Evolutionary conservation across 768 basidiomycete species (phyloP), one percentile per base, ranked within the genome.

Genomic region (Amanita rubescens): DNA sequence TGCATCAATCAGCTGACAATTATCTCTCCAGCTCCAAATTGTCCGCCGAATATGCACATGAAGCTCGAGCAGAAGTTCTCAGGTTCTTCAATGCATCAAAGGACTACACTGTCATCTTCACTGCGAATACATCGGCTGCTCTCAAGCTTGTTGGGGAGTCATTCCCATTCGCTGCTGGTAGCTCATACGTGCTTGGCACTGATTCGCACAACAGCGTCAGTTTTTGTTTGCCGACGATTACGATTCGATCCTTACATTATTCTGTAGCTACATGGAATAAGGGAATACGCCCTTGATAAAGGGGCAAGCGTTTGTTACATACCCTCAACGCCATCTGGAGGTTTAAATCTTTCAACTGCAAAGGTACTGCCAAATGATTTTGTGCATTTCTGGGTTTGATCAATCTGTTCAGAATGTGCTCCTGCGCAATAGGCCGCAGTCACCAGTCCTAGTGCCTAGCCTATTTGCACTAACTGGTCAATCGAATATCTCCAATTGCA

Each of bases 141-240:
- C 72, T 93, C 59, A 91, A 90, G 62, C 75, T 93, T 30, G 77
- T 92, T 37, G 90, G 89, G 32, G 90, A 93, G 66, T 74, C 87
- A 0, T 93, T 82, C 59, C 87, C 85, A 0, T 92, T 90, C 61
- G 65, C 63, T 3, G 69, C 69, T 35, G 76, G 73, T n/a, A 78
- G 82, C 48, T 67, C 66, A 43, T 84, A 82, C 61, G 76, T 92
- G 47, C 80, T 92, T 52, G 79, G 85, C 17, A 75, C 77, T 14
- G 90, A 93, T 67, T 85, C 87, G 6, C 90, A 93, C 65, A 91
- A 90, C 61, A 90, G 87, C 56, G 82, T 91, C 59, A 47, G 71
- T 62, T 34, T 9, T 55, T n/a, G n/a, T n/a, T 22, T 42, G 35
- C 30, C 54, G 10, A 25, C 17, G 12, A 15, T 19, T 42, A 25